Evolutionary conservation across 1,139 yeast species (phyloP).

Genomic region (Debaryomyces sp.): DNA sequence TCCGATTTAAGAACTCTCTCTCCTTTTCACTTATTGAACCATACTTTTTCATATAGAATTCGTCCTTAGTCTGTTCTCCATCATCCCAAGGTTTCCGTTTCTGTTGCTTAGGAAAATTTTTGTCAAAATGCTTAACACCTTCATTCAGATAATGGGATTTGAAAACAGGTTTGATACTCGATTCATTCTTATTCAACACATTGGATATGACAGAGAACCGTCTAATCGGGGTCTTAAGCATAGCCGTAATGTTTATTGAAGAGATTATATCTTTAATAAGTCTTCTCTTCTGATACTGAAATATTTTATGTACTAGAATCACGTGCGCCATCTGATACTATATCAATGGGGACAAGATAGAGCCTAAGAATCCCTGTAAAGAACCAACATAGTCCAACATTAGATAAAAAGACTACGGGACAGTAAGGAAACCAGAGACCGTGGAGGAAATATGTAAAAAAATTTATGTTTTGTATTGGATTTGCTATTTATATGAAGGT

Average conservation of each 20-base stretch:
- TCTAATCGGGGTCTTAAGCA: slow-evolving; percentile 7
- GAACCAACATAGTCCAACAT: neutral
- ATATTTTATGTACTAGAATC: neutral
- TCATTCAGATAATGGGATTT: slow-evolving; percentile 23
- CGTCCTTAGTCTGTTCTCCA: slow-evolving; percentile 40
- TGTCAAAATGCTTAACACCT: slow-evolving; percentile 16
- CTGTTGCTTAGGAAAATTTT: slow-evolving; percentile 11
- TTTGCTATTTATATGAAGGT: neutral
- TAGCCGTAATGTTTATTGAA: neutral
- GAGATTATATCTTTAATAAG: neutral
- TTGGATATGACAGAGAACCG: slow-evolving; percentile 5
- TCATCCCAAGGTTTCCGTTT: slow-evolving; percentile 42
- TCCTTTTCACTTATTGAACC: slow-evolving; percentile 32
- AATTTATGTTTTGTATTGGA: neutral
- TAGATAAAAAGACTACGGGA: too few relatives aligned
- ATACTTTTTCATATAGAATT: slow-evolving; percentile 44
- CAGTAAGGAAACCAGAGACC: neutral
- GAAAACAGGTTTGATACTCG: slow-evolving; percentile 14
- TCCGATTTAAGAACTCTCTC: slow-evolving; percentile 31
- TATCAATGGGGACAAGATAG: neutral
- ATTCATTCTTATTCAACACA: neutral
- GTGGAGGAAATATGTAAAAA: neutral
- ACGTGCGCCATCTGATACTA: neutral
- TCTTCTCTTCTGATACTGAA: neutral
- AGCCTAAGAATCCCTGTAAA: too few relatives aligned